Conservation (phyloP, 2,329 filamentous ascomycete species). For the Ophiocordyceps camponoti-saundersi region DNA sequence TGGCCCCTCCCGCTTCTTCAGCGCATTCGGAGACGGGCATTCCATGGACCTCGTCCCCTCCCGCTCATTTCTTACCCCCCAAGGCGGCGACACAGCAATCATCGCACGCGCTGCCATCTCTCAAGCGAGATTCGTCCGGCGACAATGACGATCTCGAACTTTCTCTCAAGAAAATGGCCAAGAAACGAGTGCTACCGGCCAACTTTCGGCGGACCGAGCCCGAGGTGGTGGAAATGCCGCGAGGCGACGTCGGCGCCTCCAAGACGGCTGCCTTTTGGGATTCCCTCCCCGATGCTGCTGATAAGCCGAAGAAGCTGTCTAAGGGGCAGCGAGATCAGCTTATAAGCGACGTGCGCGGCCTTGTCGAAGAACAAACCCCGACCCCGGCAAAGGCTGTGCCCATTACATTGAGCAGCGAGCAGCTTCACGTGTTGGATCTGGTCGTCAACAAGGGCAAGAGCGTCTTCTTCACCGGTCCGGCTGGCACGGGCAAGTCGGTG, state of each 20-base stretch:
- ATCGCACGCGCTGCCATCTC: slow-evolving; percentile 7
- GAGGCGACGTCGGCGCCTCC: slow-evolving; percentile 4
- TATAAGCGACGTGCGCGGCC: slow-evolving; percentile 22
- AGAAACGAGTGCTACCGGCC: slow-evolving; percentile 46
- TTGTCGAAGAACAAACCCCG: slow-evolving; percentile 14
- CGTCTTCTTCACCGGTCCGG: slow-evolving; percentile 95
- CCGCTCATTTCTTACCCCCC: slow-evolving; percentile 27
- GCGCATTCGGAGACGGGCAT: slow-evolving; percentile 18
- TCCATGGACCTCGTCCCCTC: slow-evolving; percentile 58
- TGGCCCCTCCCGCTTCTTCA: slow-evolving; percentile 11
- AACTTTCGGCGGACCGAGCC: slow-evolving; percentile 14
- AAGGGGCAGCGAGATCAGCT: slow-evolving; percentile 31
- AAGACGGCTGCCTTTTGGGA: slow-evolving; percentile 43
- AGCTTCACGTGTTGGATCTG: slow-evolving; percentile 65
- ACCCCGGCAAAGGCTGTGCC: slow-evolving; percentile 22
- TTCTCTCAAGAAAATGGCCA: slow-evolving; percentile 22
- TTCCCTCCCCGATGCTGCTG: slow-evolving; percentile 54
- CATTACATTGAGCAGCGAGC: slow-evolving; percentile 70
- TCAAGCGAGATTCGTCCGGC: slow-evolving; percentile 26
- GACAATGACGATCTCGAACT: slow-evolving; percentile 10
- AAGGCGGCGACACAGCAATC: slow-evolving; percentile 4
- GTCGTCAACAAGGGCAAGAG: slow-evolving; percentile 70
- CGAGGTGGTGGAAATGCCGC: not conserved
- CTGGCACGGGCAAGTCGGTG: slow-evolving; percentile 93
- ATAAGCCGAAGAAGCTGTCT: slow-evolving; percentile 61